phyloP scores from a whole-genome alignment of 306 rosid species.

The Quercus glauca region DNA sequence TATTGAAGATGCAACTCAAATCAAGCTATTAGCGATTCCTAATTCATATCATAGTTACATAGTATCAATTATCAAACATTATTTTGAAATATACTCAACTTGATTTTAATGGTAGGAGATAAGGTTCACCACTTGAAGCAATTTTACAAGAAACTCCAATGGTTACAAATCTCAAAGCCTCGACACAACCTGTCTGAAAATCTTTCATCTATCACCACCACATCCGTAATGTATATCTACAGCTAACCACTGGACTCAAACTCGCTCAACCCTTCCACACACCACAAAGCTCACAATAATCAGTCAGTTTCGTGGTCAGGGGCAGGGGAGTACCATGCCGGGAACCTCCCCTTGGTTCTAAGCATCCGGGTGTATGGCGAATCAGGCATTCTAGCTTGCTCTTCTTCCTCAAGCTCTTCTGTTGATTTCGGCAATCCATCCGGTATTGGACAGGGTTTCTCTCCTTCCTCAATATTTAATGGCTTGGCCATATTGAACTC shows the following conservation, averaged over 20 bases:
- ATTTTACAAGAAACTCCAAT: neutral
- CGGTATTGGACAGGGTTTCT: slow-evolving; percentile 52
- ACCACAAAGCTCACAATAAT: neutral
- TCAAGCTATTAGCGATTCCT: neutral
- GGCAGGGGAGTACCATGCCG: slow-evolving; percentile 78
- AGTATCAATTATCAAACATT: no score
- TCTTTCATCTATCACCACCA: neutral
- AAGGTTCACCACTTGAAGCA: neutral
- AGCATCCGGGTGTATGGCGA: slow-evolving; percentile 70
- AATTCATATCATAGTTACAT: neutral
- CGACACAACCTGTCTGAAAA: neutral
- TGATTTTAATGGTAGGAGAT: neutral
- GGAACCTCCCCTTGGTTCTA: slow-evolving; percentile 62
- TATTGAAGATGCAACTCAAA: neutral
- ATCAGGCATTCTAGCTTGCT: slow-evolving; percentile 66
- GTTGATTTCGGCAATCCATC: slow-evolving; percentile 86
- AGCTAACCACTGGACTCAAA: slow-evolving; percentile 2
- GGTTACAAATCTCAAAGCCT: neutral
- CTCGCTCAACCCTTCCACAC: neutral
- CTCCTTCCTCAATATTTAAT: slow-evolving; percentile 2
- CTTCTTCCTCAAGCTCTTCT: slow-evolving; percentile 73
- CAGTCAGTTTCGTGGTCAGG: slow-evolving; percentile 92
- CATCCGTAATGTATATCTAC: neutral
- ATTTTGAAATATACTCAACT: no score
- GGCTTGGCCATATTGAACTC: slow-evolving; percentile 15